phyloP scores from a whole-genome alignment of 306 rosid genomes.

The Dryas drummondii region DNA sequence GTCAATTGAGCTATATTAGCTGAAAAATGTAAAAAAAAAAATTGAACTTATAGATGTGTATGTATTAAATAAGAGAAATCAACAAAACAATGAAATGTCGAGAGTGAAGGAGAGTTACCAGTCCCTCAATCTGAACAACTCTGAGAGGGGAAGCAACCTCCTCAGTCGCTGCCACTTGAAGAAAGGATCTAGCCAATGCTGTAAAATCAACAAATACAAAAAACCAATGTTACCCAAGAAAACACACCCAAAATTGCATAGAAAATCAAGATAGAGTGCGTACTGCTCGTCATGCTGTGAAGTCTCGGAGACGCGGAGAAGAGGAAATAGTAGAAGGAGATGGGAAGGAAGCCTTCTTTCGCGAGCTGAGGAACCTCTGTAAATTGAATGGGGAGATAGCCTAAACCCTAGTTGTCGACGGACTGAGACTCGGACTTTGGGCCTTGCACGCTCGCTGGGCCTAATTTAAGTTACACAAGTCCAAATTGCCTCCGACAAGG shows the following conservation, averaged over 20 bases:
- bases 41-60: no score
- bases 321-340: background rate
- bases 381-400: background rate
- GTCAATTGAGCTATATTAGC: background rate
- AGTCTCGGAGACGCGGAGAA: background rate
- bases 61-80: background rate
- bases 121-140: constrained; percentile 92
- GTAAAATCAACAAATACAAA: constrained; percentile 25
- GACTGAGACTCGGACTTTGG: background rate
- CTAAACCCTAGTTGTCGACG: constrained; percentile 1
- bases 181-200: constrained; percentile 75
- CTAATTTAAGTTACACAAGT: background rate
- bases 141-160: constrained; percentile 85
- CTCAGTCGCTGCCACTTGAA: constrained; percentile 87
- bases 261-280: background rate
- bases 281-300: constrained; percentile 28
- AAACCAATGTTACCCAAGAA: background rate
- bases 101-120: constrained; percentile 42
- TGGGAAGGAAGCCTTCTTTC: background rate
- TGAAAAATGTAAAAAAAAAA: no score
- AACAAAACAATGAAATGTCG: background rate
- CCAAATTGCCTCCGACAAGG: background rate
- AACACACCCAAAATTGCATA: background rate
- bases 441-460: background rate
- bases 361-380: background rate